Percentiles rank a stretch among this genome's conserved stretches.
phyloP scores from a whole-genome alignment of 1,139 yeast species.

The Torulaspora pretoriensis region DNA sequence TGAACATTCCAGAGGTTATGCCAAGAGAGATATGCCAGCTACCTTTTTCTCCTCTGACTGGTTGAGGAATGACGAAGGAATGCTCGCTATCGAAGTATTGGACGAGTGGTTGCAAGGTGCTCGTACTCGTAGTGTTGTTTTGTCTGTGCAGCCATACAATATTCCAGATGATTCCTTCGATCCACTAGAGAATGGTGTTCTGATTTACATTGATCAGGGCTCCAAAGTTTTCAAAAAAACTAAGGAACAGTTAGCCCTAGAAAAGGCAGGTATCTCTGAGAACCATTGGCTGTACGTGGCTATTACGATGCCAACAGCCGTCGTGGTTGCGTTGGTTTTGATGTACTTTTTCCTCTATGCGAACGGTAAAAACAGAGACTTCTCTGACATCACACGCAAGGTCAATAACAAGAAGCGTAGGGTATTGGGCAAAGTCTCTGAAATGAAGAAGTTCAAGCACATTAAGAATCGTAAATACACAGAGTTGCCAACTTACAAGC shows the following conservation, averaged over 20 bases:
- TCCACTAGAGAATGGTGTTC: slow-evolving; percentile 48
- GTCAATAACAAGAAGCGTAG: slow-evolving; percentile 51
- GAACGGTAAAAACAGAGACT: slow-evolving; percentile 49
- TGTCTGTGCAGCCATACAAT: slow-evolving; percentile 69
- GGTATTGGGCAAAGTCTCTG: slow-evolving; percentile 40
- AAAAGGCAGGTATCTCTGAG: slow-evolving; percentile 55
- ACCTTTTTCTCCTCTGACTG: slow-evolving; percentile 70
- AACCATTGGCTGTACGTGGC: slow-evolving; percentile 66
- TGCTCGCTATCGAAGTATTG: slow-evolving; percentile 53
- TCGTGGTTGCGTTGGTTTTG: slow-evolving; percentile 53
- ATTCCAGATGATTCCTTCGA: slow-evolving; percentile 64
- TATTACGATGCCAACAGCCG: slow-evolving; percentile 68
- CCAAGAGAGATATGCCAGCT: slow-evolving; percentile 45
- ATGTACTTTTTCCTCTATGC: slow-evolving; percentile 61
- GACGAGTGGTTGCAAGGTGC: slow-evolving; percentile 59
- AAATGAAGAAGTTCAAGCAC: slow-evolving; percentile 32
- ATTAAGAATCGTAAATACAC: slow-evolving; percentile 40
- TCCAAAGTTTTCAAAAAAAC: slow-evolving; percentile 58
- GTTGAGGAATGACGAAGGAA: slow-evolving; percentile 63
- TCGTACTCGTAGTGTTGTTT: slow-evolving; percentile 45
- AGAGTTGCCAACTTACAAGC: slow-evolving; percentile 38
- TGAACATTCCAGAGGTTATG: slow-evolving; percentile 51
- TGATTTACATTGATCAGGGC: slow-evolving; percentile 53
- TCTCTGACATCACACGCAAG: slow-evolving; percentile 42
- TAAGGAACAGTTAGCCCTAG: slow-evolving; percentile 49